phyloP scores from a whole-genome alignment of 2,329 filamentous ascomycete genomes.

The Neonectria coccinea region DNA sequence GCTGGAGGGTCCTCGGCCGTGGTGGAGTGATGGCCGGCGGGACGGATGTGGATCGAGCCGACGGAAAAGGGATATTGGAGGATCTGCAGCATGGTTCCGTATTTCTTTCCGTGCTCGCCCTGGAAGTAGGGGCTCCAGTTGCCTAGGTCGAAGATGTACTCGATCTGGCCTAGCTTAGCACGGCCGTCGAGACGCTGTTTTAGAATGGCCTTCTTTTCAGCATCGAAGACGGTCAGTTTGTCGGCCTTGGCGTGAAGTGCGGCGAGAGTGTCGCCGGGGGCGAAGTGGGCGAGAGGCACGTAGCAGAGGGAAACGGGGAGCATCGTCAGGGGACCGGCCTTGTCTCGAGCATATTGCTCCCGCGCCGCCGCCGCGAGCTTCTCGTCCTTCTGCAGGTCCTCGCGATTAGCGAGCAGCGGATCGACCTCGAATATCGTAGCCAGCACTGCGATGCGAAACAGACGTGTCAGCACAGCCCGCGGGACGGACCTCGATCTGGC shows the following conservation, averaged over 20 bases:
- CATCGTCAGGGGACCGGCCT: slow-evolving; percentile 53
- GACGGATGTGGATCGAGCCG: slow-evolving; percentile 60
- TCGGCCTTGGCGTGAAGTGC: slow-evolving; percentile 38
- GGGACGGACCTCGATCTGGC: neutral
- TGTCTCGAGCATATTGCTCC: slow-evolving; percentile 48
- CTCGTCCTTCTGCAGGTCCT: slow-evolving; percentile 52
- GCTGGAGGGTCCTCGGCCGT: slow-evolving; percentile 46
- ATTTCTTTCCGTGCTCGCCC: slow-evolving; percentile 53
- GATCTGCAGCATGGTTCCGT: slow-evolving; percentile 62
- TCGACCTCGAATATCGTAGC: slow-evolving; percentile 60
- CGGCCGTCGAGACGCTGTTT: slow-evolving; percentile 48
- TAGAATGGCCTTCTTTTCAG: slow-evolving; percentile 47
- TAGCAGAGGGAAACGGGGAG: slow-evolving; percentile 58
- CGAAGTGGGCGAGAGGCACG: slow-evolving; percentile 53
- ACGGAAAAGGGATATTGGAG: slow-evolving; percentile 64
- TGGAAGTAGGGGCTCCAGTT: slow-evolving; percentile 58
- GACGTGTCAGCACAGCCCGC: slow-evolving; percentile 25
- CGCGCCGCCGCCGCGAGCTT: slow-evolving; percentile 47
- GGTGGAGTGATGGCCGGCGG: slow-evolving; percentile 23
- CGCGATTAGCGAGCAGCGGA: slow-evolving; percentile 53
- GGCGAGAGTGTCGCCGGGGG: slow-evolving; percentile 42
- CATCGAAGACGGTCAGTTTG: slow-evolving; percentile 32
- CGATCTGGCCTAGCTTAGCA: slow-evolving; percentile 57
- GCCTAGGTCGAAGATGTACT: slow-evolving; percentile 62
- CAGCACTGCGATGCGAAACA: slow-evolving; percentile 49